Percentiles rank a stretch among this genome's conserved stretches.
Conservation (phyloP, 2,329 filamentous ascomycete species). For the Orbilia oligospora region DNA sequence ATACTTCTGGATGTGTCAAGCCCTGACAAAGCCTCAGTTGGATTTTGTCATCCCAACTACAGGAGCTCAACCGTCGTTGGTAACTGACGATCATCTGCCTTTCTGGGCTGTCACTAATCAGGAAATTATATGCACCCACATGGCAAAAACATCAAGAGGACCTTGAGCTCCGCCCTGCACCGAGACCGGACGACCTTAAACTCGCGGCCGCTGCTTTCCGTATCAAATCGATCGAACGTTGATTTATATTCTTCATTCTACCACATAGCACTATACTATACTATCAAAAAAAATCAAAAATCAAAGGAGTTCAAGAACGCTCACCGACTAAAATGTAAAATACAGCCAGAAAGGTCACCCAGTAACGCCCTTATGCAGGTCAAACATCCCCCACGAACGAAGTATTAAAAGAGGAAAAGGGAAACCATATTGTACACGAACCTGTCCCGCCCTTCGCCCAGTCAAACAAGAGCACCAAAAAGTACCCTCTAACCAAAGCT, state of each 20-base stretch:
- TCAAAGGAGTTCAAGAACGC: neutral
- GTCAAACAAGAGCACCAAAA: constrained; percentile 9
- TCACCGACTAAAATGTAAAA: constrained; percentile 7
- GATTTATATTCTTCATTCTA: constrained; percentile 30
- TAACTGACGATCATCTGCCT: constrained; percentile 8
- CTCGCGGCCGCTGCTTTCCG: neutral
- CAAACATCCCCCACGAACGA: constrained; percentile 11
- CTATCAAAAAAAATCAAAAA: neutral
- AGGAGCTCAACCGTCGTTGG: constrained; percentile 11
- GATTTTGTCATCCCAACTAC: constrained; percentile 16
- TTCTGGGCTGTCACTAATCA: constrained; percentile 16
- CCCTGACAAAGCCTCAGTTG: neutral
- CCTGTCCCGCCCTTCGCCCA: constrained; percentile 4
- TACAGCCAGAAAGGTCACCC: constrained; percentile 11
- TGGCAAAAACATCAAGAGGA: neutral
- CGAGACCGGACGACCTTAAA: neutral
- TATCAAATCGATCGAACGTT: neutral
- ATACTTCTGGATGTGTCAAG: neutral
- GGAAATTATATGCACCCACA: constrained; percentile 9
- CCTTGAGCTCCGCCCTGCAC: neutral
- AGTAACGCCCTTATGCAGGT: constrained; percentile 26
- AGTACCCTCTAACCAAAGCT: constrained; percentile 5
- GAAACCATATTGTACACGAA: constrained; percentile 32
- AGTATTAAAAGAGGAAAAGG: constrained; percentile 17
- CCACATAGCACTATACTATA: neutral